These are phyloP conservation scores for Sporothrix pseudoabietina DNA, from an alignment of 2,329 filamentous ascomycete genomes.

Conservation along the genomic window DNA sequence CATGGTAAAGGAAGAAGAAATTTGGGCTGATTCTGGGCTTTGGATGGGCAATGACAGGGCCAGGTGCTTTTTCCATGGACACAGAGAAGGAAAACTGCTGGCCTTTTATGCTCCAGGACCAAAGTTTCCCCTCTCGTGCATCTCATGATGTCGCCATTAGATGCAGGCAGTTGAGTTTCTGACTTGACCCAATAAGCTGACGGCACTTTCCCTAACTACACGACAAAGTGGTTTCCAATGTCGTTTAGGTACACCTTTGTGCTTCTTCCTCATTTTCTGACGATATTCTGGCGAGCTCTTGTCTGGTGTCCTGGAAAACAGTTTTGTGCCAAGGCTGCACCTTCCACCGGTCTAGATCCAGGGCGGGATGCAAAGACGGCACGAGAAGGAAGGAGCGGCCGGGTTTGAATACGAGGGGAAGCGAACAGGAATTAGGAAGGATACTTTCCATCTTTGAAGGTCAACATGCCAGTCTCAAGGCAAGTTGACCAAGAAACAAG, in stretches of 20 bases:
- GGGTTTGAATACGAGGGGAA: not conserved
- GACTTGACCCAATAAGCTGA: not conserved
- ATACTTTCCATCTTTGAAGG: not conserved
- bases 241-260: not conserved
- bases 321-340: not conserved
- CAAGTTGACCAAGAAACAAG: not conserved
- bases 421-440: no score
- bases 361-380: not conserved
- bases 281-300: not conserved
- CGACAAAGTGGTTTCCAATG: not conserved
- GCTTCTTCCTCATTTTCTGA: not conserved
- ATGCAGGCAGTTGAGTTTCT: not conserved
- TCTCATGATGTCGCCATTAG: slow-evolving; percentile 1
- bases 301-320: not conserved
- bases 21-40: no score
- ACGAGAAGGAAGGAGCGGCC: not conserved
- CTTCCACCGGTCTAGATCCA: slow-evolving; percentile 1
- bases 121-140: not conserved
- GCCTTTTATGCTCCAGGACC: not conserved
- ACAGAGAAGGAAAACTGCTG: not conserved
- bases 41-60: not conserved
- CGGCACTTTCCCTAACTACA: not conserved
- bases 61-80: not conserved
- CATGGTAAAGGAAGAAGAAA: not conserved
- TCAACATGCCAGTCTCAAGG: no score